phyloP scores from a whole-genome alignment of 805 yeast genomes.

The Cyberlindnera saturnus region DNA sequence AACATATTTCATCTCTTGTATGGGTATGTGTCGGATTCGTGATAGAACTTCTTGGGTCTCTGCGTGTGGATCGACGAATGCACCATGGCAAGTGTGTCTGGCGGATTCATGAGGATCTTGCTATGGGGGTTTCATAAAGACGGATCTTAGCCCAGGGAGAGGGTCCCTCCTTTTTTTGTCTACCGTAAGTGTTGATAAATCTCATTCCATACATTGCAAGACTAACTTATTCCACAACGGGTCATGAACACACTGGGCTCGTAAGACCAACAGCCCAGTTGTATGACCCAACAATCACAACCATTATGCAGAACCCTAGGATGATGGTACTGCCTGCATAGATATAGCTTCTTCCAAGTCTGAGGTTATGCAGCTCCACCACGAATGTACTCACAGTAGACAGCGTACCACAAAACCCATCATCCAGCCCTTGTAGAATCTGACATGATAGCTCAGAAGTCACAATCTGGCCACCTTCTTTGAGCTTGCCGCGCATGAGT shows the following conservation, averaged over 20 bases:
- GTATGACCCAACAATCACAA: conserved; percentile 66
- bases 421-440: conserved; percentile 45
- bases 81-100: neutral
- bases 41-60: conserved; percentile 1
- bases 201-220: neutral
- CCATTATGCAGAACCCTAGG: conserved; percentile 39
- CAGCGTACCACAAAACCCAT: conserved; percentile 67
- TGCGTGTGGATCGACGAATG: neutral
- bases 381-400: conserved; percentile 78
- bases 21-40: conserved; percentile 19
- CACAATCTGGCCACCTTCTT: conserved; percentile 24
- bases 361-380: conserved; percentile 48
- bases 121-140: conserved; percentile 1
- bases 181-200: conserved; percentile 3
- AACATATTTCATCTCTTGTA: conserved; percentile 9
- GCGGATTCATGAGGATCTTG: neutral
- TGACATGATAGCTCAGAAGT: conserved; percentile 37
- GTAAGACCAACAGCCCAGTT: conserved; percentile 56
- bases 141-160: conserved; percentile 12
- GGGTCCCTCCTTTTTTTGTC: conserved; percentile 2
- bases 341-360: conserved; percentile 32
- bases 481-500: conserved; percentile 36
- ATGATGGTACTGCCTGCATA: conserved; percentile 48
- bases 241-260: conserved; percentile 15
- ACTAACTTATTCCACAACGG: conserved; percentile 1